Base-by-base conservation (phyloP, 768 basidiomycete species). In the Cyathus striatus region DNA sequence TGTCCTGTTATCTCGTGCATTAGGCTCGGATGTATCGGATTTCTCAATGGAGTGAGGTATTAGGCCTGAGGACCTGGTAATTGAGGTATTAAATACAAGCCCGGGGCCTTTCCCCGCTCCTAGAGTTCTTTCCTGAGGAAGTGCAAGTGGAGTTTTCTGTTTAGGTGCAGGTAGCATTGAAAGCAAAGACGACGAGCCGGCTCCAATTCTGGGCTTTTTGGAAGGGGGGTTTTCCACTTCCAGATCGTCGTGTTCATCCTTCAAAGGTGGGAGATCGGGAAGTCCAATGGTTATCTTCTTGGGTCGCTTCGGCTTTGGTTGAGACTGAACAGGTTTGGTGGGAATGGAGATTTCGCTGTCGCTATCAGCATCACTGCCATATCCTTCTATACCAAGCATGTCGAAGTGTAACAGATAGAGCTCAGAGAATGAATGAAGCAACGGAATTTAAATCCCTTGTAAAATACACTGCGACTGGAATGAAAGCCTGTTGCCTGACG, bases 121-220 rank as follows among this genome's bases (percentile, higher is more conserved):
- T 4, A 90, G 69, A 12, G 86, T 73, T 23, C 81, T 70, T 48
- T 77, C 72, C 4, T 71, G 60, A 22, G 63, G 56, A 38, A 65
- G 57, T 20, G 58, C 54, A n/a, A 70, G 57, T 7, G 76, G 69
- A 18, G 62, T 55, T 42, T 69, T 65, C 56, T 76, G 75, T 61
- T 82, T 87, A 4, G 88, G 88, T 0, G 80, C 75, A 24, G 88
- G 88, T 9, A 90, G 69, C 81, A 89, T 87, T 6, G 75, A 73
- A 23, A 90, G 53, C 38, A 90, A 56, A 2, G 79, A 75, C 0
- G 87, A 90, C 10, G 58, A 56, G 7, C 86, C 86, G 21, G 78
- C 78, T 6, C 81, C 78, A 17, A 72, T 46, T 20, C 76, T 71
- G 14, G 71, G 65, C 45, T 73, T 83, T 62, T 87, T 89, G 27